These are phyloP conservation scores for Mucor racemosus DNA, from an alignment of 371 early-diverging fungal genomes.

Conservation along the genomic window DNA sequence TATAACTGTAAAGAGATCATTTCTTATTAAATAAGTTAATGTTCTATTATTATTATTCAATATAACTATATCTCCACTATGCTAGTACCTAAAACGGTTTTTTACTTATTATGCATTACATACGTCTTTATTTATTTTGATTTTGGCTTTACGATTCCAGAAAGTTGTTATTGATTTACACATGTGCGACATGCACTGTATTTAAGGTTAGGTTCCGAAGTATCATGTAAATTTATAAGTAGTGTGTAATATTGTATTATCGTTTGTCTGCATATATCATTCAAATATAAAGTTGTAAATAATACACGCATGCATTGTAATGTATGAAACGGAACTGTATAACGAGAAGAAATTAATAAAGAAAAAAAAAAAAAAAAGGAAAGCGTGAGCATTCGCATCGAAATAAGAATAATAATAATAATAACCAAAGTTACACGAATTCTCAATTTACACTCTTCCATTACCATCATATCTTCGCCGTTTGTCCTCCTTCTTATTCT, in stretches of 20 bases:
- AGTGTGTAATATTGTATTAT: too few species aligned
- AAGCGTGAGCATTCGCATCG: not conserved
- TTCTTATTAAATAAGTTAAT: too few species aligned
- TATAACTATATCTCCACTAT: not conserved
- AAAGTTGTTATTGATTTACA: constrained; percentile 6
- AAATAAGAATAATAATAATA: not conserved
- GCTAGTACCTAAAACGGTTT: not conserved
- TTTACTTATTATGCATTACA: not conserved
- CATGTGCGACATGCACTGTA: not conserved
- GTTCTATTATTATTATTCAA: too few species aligned
- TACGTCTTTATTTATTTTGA: not conserved
- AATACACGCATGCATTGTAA: too few species aligned
- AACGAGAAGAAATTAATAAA: not conserved
- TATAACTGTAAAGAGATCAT: too few species aligned
- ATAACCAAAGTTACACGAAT: constrained; percentile 6
- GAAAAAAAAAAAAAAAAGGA: too few species aligned
- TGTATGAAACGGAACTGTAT: not conserved
- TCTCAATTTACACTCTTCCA: not conserved
- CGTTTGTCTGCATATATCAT: too few species aligned
- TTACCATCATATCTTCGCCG: not conserved
- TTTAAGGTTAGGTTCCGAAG: constrained; percentile 2
- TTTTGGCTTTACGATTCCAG: constrained; percentile 2
- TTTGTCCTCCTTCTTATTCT: not conserved
- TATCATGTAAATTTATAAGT: not conserved
- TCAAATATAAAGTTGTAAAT: too few species aligned